Base-by-base conservation (phyloP, 2,329 filamentous ascomycete species). In the Apiospora sp. region DNA sequence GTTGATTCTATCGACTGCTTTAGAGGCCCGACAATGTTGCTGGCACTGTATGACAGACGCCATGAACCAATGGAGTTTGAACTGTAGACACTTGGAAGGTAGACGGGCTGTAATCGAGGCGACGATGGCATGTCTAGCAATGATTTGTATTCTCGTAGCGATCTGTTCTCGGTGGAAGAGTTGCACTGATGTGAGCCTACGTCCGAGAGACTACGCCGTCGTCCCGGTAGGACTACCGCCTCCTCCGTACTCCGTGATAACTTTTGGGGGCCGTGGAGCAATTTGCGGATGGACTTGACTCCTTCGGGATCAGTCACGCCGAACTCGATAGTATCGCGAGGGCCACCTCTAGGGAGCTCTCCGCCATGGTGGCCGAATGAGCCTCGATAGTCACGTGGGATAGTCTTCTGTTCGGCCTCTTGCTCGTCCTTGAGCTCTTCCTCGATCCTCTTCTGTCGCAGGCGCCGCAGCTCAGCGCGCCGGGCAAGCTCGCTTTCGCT, bases 401-500 rank as follows among this genome's bases (percentile, higher is more conserved):
- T 8, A 49, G 30, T 30, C 8, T 43, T 70, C n/a, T 75, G 70
- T 37, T 84, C 82, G 67, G 83, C 81, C 13, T 79, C 77, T 48
- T 83, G 80, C 49, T 89, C 87, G 51, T 80, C 85, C 67, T 86
- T 84, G 4, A 91, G 81, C 75, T 91, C 89, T 61, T 89, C 85
- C 74, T 87, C 87, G n/a, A 91, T 90, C 74, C 88, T 84, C 75
- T 86, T 87, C 68, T 87, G 86, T 79, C 88, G 86, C 12, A 90
- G 81, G 27, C 88, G 84, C 75, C 85, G 87, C 71, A 91, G 79
- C 75, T 91, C 89, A 41, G 88, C 88, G 75, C 88, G 84, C 41
- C 88, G 84, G 70, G 87, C 86, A 61, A 89, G 77, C 74, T 89
- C 87, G 74, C 89, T 87, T 34, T 88, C 83, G 67, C 85, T 88